Conservation (phyloP, 176 grass and related monocot species). For the Musa schizocarpa region DNA sequence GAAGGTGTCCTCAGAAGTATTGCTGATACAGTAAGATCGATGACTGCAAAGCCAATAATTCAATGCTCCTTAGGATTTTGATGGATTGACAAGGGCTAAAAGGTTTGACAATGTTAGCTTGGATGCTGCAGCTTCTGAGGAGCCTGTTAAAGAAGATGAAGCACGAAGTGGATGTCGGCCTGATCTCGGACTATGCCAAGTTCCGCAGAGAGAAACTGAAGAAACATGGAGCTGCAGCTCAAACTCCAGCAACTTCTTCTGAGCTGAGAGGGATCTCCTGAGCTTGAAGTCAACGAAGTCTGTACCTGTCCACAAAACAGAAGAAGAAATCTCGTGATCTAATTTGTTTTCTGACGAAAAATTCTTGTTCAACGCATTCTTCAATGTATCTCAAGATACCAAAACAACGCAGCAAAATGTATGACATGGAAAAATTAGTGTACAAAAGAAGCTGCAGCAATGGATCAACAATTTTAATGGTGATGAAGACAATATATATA, state of each 20-base stretch:
- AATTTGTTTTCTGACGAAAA: neutral
- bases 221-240: neutral
- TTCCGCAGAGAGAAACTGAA: slow-evolving; percentile 58
- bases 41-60: neutral
- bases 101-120: neutral
- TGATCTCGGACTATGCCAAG: slow-evolving; percentile 55
- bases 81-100: neutral
- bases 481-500: no score
- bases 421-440: no score
- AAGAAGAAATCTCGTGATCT: neutral
- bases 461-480: no score
- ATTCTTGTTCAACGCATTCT: no score
- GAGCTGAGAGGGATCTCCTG: neutral
- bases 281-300: neutral
- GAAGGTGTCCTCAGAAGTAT: slow-evolving; percentile 61
- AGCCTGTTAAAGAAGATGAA: slow-evolving; percentile 69
- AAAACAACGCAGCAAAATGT: no score
- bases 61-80: neutral
- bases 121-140: slow-evolving; percentile 40
- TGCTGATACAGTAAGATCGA: slow-evolving; percentile 45
- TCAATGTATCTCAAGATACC: no score
- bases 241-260: neutral
- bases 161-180: slow-evolving; percentile 41
- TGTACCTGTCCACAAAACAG: neutral
- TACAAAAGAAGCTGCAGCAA: no score